phyloP scores from a whole-genome alignment of 805 yeast genomes.

The Zygosaccharomyces bisporus region DNA sequence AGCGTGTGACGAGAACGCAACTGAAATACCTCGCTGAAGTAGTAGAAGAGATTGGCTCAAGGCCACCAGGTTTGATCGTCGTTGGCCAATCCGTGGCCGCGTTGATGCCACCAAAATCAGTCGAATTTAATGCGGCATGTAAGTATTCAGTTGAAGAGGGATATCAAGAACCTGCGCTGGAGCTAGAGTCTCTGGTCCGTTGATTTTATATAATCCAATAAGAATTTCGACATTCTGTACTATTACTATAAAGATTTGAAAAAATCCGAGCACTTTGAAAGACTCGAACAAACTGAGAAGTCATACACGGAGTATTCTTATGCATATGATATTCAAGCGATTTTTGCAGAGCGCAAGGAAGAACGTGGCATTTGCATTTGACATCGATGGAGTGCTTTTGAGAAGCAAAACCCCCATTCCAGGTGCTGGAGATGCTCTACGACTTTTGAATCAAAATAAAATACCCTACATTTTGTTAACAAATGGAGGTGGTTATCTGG shows the following conservation, averaged over 20 bases:
- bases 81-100: slow-evolving; percentile 76
- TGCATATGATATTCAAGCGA: slow-evolving; percentile 18
- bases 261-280: neutral
- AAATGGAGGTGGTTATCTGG: slow-evolving; percentile 85
- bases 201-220: slow-evolving; percentile 2
- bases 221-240: neutral
- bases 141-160: slow-evolving; percentile 38
- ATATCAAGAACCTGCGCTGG: slow-evolving; percentile 22
- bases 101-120: slow-evolving; percentile 22
- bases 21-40: slow-evolving; percentile 66
- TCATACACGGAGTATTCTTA: neutral
- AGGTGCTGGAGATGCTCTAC: slow-evolving; percentile 58
- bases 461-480: slow-evolving; percentile 83
- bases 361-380: slow-evolving; percentile 34
- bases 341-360: slow-evolving; percentile 16
- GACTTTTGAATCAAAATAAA: slow-evolving; percentile 46
- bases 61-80: slow-evolving; percentile 90
- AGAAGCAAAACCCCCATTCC: slow-evolving; percentile 68
- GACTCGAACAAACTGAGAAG: neutral
- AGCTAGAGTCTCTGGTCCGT: slow-evolving; percentile 5
- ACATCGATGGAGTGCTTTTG: slow-evolving; percentile 82
- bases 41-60: slow-evolving; percentile 69
- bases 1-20: slow-evolving; percentile 74
- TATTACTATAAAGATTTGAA: neutral
- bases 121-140: slow-evolving; percentile 23